Evolutionary conservation across 768 basidiomycete genomes (phyloP), one percentile per base, ranked within the genome.

Genomic region (Gautieria morchelliformis): DNA sequence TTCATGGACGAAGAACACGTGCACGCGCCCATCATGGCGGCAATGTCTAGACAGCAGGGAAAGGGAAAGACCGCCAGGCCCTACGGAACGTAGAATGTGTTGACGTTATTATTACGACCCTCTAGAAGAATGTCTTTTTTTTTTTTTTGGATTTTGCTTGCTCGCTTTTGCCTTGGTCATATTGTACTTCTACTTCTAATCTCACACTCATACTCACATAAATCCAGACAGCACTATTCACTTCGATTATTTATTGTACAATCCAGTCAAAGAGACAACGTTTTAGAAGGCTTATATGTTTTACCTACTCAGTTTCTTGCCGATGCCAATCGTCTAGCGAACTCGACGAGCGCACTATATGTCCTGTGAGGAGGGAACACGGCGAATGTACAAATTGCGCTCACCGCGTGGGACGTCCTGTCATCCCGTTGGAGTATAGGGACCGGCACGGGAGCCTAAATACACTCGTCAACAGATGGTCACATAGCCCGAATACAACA

Each of bases 361-460:
- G 22, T 20, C 17, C 19, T 20, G 12, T 32, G 19, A 33, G 32
- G 27, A 47, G 11, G 12, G 11, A 24, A 32, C 22, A 32, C 12
- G 19, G 22, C 19, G 32, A 22, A 17, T 22, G 3, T 39, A 0
- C 11, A 35, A n/a, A 42, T 2, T n/a, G 41, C 27, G 66, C 84
- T 67, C 62, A 87, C 86, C 89, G 75, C 60, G 86, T 84, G 37
- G 87, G 85, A 40, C 88, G 79, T 6, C 89, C 89, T 12, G 86
- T 86, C 87, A 90, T 84, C 87, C 88, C 61, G 76, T 81, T 65
- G 82, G 82, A 65, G 82, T 78, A 70, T 90, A 90, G 1, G 78
- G 76, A 0, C 71, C 73, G 12, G 80, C 66, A 55, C 81, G 68
- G 22, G 78, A 22, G 77, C 77, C 78, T 81, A 17, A 45, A 11